These are phyloP conservation scores for Dothidotthia symphoricarpi DNA, from an alignment of 2,329 filamentous ascomycete genomes.

Conservation along the genomic window DNA sequence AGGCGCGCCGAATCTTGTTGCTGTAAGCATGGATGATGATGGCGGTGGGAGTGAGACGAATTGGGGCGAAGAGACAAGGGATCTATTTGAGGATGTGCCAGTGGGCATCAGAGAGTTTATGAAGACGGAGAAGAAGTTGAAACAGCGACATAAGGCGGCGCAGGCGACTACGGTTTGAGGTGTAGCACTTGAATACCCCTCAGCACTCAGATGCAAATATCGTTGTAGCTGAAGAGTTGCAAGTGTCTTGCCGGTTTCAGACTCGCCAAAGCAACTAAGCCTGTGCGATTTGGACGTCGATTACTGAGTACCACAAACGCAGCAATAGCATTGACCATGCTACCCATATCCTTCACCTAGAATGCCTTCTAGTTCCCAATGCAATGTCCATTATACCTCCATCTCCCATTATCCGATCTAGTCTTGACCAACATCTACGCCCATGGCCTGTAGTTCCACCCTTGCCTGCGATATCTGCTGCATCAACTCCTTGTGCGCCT, in stretches of 20 bases:
- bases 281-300: no score
- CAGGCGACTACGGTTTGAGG: slow-evolving; percentile 39
- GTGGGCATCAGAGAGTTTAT: slow-evolving; percentile 96
- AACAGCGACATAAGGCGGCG: slow-evolving; percentile 66
- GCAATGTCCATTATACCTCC: slow-evolving; percentile 1
- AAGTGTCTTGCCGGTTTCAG: no score
- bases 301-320: no score
- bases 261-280: no score
- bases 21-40: slow-evolving; percentile 73
- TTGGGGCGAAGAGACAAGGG: slow-evolving; percentile 52
- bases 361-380: slow-evolving; percentile 4
- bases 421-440: slow-evolving; percentile 72
- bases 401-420: slow-evolving; percentile 7
- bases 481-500: slow-evolving; percentile 87
- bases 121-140: slow-evolving; percentile 90
- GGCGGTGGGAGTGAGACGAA: slow-evolving; percentile 71
- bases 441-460: slow-evolving; percentile 68
- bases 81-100: slow-evolving; percentile 75
- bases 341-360: not conserved
- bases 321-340: no score
- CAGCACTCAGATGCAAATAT: not conserved
- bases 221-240: no score
- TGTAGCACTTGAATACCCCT: slow-evolving; percentile 13
- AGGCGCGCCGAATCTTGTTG: slow-evolving; percentile 50
- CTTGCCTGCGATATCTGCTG: slow-evolving; percentile 76